A percentile compares a stretch with the other conserved stretches of the same genome.
Evolutionary conservation across 2,329 filamentous ascomycete species (phyloP).

Genomic region (Colletotrichum destructivum): DNA sequence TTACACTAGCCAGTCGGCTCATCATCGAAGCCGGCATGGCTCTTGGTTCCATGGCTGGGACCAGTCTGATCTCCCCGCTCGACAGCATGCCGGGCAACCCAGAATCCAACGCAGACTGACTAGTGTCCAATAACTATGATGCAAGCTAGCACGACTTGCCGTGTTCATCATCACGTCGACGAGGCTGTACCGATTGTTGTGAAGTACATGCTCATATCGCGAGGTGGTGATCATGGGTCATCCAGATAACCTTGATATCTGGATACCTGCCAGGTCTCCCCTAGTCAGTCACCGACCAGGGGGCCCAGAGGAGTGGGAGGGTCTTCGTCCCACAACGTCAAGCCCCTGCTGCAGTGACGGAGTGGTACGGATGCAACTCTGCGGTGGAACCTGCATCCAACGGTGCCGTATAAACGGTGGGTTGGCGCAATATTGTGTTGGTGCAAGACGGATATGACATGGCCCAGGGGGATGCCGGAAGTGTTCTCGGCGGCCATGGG

Average conservation of each 20-base stretch:
- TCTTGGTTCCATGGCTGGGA: conserved; percentile 13
- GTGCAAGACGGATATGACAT: conserved; percentile 21
- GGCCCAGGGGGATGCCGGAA: conserved; percentile 31
- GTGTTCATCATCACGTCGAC: neutral
- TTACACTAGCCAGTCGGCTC: conserved; percentile 12
- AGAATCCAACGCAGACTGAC: conserved; percentile 16
- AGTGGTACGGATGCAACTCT: conserved; percentile 33
- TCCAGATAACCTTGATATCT: conserved; percentile 38
- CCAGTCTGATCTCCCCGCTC: conserved; percentile 11
- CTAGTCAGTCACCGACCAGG: conserved; percentile 29
- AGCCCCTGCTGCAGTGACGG: conserved; percentile 29
- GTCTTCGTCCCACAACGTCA: conserved; percentile 27
- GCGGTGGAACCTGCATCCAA: conserved; percentile 28
- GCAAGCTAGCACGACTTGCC: conserved; percentile 24
- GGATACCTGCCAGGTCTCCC: conserved; percentile 21
- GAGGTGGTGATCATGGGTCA: conserved; percentile 30
- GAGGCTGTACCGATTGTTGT: conserved; percentile 24
- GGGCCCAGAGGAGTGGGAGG: conserved; percentile 16
- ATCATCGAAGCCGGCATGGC: conserved; percentile 6
- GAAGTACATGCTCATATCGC: conserved; percentile 23
- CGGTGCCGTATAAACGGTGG: conserved; percentile 33
- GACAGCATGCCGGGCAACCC: conserved; percentile 17
- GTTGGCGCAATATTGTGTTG: conserved; percentile 6
- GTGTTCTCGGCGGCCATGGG: conserved; percentile 2
- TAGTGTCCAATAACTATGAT: conserved; percentile 27